Evolutionary conservation across 495 filamentous ascomycete species (phyloP), one percentile per base, ranked within the genome.

Genomic region (Chlorociboria aeruginascens): DNA sequence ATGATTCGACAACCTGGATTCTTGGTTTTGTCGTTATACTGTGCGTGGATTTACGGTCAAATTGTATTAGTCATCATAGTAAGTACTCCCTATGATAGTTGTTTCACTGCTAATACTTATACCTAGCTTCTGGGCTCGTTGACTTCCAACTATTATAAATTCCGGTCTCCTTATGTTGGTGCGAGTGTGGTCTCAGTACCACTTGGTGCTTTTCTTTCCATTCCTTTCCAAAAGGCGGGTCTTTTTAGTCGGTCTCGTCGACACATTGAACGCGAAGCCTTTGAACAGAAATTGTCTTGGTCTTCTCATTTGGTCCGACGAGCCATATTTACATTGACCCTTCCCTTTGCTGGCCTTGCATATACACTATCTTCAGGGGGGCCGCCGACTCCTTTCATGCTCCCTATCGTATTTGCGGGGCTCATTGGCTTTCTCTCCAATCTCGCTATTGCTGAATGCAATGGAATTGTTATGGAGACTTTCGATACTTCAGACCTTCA

Each of bases 391-490:
- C 76, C 72, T 37, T 75, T 75, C 36, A 72, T 73, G 31, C 60
- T 81, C 8, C 84, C 83, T 1, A 76, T 74, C n/a, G 43, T 82
- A 29, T 77, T 87, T 49, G 82, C 81, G 11, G 77, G 73, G 3
- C 52, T 78, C 17, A 73, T 86, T 13, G 81, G 79, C 10, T 82
- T 83, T 51, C 67, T 84, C 11, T 81, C 78, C 3, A 79, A 78
- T 35, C 72, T 89, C 17, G 83, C 80, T 29, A 79, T 88, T 36
- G 76, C 83, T 8, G 85, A 89, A 62, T 86, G 82, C 61, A 71
- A 81, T 49, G 79, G 83, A 4, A 65, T 89, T 43, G 70, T 89
- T 63, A 88, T 86, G 85, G 84, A 89, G 56, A 79, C 79, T 14
- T 88, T 77, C 58, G 84, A 89, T 60, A 82, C 79, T 6, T 85